These are phyloP conservation scores for Thuidium tamariscinum DNA, from an alignment of 225 moss, liverwort and hornwort genomes.

Conservation along the genomic window DNA sequence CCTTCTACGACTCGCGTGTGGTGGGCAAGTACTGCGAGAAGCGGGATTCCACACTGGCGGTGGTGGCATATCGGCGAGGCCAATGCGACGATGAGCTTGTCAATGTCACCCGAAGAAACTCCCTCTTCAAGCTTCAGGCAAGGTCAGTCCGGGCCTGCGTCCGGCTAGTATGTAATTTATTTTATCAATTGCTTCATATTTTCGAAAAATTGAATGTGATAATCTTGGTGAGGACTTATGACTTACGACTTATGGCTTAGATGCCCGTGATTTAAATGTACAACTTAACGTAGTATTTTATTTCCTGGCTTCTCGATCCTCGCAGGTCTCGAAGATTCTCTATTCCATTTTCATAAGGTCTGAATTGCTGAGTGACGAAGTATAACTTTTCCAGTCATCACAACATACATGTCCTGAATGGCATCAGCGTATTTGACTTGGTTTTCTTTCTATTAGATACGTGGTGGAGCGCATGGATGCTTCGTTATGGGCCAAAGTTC, in stretches of 20 bases:
- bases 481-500: conserved; percentile 68
- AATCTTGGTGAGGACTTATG: not conserved
- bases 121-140: conserved; percentile 85
- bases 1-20: conserved; percentile 69
- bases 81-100: conserved; percentile 93
- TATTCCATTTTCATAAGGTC: not conserved
- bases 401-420: not conserved
- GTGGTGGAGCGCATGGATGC: conserved; percentile 94
- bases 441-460: conserved; percentile 20
- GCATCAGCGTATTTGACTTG: not conserved
- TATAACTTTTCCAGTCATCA: not conserved
- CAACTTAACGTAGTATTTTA: not conserved
- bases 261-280: not conserved
- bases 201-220: not conserved
- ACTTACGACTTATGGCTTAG: not conserved
- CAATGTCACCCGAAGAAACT: conserved; percentile 80
- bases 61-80: conserved; percentile 88
- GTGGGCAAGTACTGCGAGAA: conserved; percentile 98
- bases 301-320: not conserved
- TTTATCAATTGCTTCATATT: not conserved
- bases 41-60: conserved; percentile 72
- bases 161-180: not conserved
- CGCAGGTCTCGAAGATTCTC: not conserved
- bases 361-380: not conserved
- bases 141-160: conserved; percentile 13